phyloP scores from a whole-genome alignment of 805 yeast species.

The Pichia sporocuriosa region DNA sequence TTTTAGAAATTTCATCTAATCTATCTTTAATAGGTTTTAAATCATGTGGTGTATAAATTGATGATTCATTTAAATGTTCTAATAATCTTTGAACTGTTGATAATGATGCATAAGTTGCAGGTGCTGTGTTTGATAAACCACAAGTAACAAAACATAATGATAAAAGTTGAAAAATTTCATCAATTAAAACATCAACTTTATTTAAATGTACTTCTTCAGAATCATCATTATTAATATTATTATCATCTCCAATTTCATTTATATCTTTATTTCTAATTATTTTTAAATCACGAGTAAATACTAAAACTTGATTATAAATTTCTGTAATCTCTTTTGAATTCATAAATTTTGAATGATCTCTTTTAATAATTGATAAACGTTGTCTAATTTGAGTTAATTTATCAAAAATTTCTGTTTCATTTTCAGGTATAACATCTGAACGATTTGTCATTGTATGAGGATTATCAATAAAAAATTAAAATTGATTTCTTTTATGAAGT shows the following conservation, averaged over 20 bases:
- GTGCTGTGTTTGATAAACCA: constrained; percentile 84
- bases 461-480: too few relatives aligned
- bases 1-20: constrained; percentile 58
- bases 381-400: constrained; percentile 38
- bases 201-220: constrained; percentile 29
- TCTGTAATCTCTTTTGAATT: constrained; percentile 61
- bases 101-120: constrained; percentile 88
- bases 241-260: constrained; percentile 1
- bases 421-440: constrained; percentile 25
- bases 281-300: constrained; percentile 46
- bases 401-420: constrained; percentile 31
- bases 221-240: constrained; percentile 1
- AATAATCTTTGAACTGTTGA: constrained; percentile 80
- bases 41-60: constrained; percentile 80
- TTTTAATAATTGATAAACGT: constrained; percentile 42
- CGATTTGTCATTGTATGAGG: constrained; percentile 7
- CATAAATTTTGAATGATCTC: constrained; percentile 57
- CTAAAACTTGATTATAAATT: constrained; percentile 53
- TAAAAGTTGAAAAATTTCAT: constrained; percentile 83
- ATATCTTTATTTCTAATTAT: constrained; percentile 41
- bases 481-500: too few relatives aligned
- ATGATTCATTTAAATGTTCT: constrained; percentile 74
- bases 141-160: constrained; percentile 86
- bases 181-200: constrained; percentile 65
- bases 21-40: constrained; percentile 70